Conservation (phyloP, 225 moss, liverwort and hornwort genomes). For the Neckera pumila region DNA sequence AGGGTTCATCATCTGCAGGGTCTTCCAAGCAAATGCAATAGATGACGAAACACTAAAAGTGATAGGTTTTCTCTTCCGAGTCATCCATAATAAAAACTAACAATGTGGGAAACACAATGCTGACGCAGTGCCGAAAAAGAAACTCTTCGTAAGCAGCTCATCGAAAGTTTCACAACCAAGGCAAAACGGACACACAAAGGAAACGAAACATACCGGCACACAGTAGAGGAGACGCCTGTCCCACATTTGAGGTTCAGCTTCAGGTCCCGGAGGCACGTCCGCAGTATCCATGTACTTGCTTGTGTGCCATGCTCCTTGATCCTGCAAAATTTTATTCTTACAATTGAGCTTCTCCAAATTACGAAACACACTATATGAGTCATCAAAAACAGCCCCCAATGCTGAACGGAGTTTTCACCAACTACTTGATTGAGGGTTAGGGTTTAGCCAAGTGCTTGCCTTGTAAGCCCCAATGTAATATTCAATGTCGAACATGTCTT, state of each 20-base stretch:
- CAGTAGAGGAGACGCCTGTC: slow-evolving; percentile 81
- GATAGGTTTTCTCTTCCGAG: neutral
- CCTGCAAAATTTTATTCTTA: slow-evolving; percentile 26
- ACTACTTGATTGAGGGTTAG: neutral
- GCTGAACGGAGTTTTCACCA: neutral
- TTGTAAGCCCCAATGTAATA: slow-evolving; percentile 88
- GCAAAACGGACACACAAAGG: neutral
- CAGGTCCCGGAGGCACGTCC: slow-evolving; percentile 31
- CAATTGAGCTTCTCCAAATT: neutral
- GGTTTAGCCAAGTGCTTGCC: slow-evolving; percentile 21
- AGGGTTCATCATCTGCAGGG: too few species aligned
- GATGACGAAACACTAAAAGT: neutral
- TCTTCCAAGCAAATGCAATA: neutral
- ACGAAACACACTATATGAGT: neutral
- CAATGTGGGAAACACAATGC: neutral
- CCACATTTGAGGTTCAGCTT: slow-evolving; percentile 59
- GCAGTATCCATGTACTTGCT: slow-evolving; percentile 67
- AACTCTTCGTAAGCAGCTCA: neutral
- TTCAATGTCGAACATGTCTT: slow-evolving; percentile 93
- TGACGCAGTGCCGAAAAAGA: neutral
- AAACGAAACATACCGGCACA: slow-evolving; percentile 56
- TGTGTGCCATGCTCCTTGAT: slow-evolving; percentile 68
- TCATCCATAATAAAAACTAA: neutral
- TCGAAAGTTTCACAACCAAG: neutral
- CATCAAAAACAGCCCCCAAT: neutral